Conservation (phyloP, 192 early-diverging fungal species). For the Backusella tuberculispora region DNA sequence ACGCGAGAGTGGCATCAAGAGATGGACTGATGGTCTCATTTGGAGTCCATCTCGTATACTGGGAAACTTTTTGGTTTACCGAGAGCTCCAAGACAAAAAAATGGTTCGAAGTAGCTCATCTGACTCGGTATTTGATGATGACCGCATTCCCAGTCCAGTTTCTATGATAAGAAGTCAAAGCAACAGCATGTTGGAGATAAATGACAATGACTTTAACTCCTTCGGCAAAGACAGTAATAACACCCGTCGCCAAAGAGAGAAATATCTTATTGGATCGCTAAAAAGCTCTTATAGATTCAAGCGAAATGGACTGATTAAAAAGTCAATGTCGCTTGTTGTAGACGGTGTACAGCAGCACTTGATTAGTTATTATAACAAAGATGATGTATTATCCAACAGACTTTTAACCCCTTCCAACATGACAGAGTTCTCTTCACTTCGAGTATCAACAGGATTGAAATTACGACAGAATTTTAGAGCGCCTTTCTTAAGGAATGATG, state of each 20-base stretch:
- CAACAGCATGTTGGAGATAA: neutral
- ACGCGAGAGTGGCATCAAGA: slow-evolving; percentile 76
- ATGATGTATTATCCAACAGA: slow-evolving; percentile 53
- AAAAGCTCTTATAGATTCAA: slow-evolving; percentile 62
- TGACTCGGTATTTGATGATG: slow-evolving; percentile 2
- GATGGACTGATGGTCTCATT: slow-evolving; percentile 84
- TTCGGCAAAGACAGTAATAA: neutral
- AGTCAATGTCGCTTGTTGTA: slow-evolving; percentile 76
- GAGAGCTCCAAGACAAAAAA: slow-evolving; percentile 58
- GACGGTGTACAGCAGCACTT: slow-evolving; percentile 61
- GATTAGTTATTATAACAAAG: slow-evolving; percentile 62
- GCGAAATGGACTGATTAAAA: slow-evolving; percentile 71
- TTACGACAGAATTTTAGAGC: slow-evolving; percentile 59
- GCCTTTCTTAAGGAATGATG: slow-evolving; percentile 37
- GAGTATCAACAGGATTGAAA: slow-evolving; percentile 58
- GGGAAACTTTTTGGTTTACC: slow-evolving; percentile 81
- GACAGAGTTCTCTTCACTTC: slow-evolving; percentile 50
- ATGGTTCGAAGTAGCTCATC: neutral
- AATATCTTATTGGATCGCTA: slow-evolving; percentile 54
- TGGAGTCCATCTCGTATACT: slow-evolving; percentile 87
- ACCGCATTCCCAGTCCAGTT: neutral
- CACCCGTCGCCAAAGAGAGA: slow-evolving; percentile 44
- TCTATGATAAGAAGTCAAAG: neutral
- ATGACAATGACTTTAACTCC: neutral
- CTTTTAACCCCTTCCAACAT: slow-evolving; percentile 55